Percentiles rank a stretch among this genome's conserved stretches.
Conservation (phyloP, 352 stramenopile genomes). For the Phytophthora palmivora region DNA sequence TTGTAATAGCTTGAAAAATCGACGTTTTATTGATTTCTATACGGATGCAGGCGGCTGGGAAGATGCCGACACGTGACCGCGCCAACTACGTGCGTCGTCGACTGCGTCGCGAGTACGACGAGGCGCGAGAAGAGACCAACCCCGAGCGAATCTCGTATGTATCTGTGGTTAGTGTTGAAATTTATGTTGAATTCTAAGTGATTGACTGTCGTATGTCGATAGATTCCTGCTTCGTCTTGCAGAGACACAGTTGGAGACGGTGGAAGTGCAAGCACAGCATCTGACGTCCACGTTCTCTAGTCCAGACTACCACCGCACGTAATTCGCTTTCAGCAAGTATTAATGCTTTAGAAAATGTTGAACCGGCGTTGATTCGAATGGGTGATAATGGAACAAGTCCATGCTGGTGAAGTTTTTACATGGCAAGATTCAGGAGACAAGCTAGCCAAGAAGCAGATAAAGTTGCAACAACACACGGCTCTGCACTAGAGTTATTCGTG, state of each 20-base stretch:
- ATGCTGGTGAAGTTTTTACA: too few relatives aligned
- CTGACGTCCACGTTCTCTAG: conserved; percentile 65
- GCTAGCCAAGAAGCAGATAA: too few relatives aligned
- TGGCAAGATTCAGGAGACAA: too few relatives aligned
- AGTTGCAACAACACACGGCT: too few relatives aligned
- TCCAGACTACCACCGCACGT: conserved; percentile 67
- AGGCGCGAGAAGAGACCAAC: conserved; percentile 59
- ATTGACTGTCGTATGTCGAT: neutral
- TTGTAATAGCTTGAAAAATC: neutral
- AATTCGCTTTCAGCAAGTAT: neutral
- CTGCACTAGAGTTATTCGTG: too few relatives aligned
- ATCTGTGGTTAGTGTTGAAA: neutral
- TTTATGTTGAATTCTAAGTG: conserved; percentile 10
- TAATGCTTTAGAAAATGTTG: too few relatives aligned
- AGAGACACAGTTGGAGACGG: conserved; percentile 81
- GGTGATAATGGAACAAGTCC: too few relatives aligned
- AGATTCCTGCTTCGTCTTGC: conserved; percentile 74
- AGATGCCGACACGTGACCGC: conserved; percentile 75
- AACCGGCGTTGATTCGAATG: too few relatives aligned
- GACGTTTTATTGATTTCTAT: too few relatives aligned
- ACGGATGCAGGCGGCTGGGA: conserved; percentile 51
- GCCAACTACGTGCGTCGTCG: conserved; percentile 70
- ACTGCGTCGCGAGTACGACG: conserved; percentile 76
- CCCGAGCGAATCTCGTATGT: conserved; percentile 64
- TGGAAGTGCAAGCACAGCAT: conserved; percentile 75